Conservation (phyloP, 208 protist species). For the Giardia duodenalis region DNA sequence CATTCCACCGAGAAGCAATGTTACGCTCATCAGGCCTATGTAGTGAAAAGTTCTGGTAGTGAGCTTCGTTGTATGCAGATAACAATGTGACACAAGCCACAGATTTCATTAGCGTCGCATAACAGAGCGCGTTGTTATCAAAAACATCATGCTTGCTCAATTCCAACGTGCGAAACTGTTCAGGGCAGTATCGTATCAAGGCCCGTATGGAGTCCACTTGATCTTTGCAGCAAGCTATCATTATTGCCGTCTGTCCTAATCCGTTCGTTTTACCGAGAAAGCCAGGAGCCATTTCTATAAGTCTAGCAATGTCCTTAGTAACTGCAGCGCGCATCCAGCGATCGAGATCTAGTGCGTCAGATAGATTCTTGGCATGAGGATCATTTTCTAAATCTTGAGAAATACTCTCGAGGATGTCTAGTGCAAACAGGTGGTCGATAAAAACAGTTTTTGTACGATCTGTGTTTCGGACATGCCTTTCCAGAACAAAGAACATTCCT, state of each 20-base stretch:
- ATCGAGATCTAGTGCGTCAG: background rate
- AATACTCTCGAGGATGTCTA: background rate
- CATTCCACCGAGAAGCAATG: background rate
- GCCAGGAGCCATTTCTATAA: background rate
- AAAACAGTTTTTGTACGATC: background rate
- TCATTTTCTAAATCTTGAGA: background rate
- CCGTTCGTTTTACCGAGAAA: background rate
- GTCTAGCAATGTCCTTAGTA: background rate
- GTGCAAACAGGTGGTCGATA: background rate
- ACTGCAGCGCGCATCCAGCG: background rate
- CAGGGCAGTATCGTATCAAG: too few relatives aligned
- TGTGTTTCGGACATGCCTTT: background rate
- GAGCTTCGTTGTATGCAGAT: background rate
- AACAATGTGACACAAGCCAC: background rate
- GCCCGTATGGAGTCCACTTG: background rate
- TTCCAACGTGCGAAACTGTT: too few relatives aligned
- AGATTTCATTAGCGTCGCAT: background rate
- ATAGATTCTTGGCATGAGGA: background rate
- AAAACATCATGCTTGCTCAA: background rate
- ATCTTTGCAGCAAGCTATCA: background rate
- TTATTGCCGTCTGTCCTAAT: background rate
- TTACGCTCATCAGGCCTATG: too few relatives aligned
- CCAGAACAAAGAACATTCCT: background rate
- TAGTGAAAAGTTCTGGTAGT: too few relatives aligned
- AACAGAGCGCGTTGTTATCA: background rate